These are phyloP conservation scores for Cydonia oblonga DNA, from an alignment of 331 rosid genomes.

Conservation along the genomic window DNA sequence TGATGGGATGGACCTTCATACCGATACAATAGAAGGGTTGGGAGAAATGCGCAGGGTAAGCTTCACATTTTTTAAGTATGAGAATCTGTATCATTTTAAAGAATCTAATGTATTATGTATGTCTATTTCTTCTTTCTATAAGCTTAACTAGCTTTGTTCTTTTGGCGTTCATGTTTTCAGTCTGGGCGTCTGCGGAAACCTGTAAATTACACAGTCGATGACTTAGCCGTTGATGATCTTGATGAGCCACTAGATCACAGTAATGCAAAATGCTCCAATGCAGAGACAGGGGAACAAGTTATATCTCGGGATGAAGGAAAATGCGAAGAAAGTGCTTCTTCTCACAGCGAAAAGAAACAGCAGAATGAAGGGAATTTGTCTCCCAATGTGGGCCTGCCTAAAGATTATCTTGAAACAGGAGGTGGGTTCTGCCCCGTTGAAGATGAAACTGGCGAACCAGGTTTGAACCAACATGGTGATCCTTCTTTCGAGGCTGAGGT, in stretches of 20 bases:
- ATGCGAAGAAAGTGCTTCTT: conserved; percentile 15
- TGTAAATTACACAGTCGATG: conserved; percentile 37
- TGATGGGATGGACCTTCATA: conserved; percentile 25
- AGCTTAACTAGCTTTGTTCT: not conserved
- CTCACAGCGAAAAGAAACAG: conserved; percentile 14
- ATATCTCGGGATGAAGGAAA: conserved; percentile 5
- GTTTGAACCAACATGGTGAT: conserved; percentile 9
- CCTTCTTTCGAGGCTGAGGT: conserved; percentile 9
- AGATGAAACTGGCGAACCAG: conserved; percentile 22
- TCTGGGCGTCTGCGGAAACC: conserved; percentile 55
- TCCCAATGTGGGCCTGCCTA: conserved; percentile 8
- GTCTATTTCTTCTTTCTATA: not conserved
- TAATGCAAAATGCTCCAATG: conserved; percentile 15
- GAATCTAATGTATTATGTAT: not conserved
- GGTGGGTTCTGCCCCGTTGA: conserved; percentile 27
- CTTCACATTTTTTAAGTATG: not conserved
- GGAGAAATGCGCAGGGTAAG: conserved; percentile 59
- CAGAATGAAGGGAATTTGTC: conserved; percentile 7
- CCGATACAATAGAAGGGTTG: conserved; percentile 17
- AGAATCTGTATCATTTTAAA: not conserved
- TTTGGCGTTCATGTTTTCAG: conserved; percentile 27
- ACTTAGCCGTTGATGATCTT: conserved; percentile 31
- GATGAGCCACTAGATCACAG: conserved; percentile 24
- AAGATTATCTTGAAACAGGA: conserved; percentile 27
- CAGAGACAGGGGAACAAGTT: conserved; percentile 19